Percentiles rank a stretch among this genome's conserved stretches.
Evolutionary conservation across 2,329 filamentous ascomycete species (phyloP).

Genomic region (Trichothecium roseum): DNA sequence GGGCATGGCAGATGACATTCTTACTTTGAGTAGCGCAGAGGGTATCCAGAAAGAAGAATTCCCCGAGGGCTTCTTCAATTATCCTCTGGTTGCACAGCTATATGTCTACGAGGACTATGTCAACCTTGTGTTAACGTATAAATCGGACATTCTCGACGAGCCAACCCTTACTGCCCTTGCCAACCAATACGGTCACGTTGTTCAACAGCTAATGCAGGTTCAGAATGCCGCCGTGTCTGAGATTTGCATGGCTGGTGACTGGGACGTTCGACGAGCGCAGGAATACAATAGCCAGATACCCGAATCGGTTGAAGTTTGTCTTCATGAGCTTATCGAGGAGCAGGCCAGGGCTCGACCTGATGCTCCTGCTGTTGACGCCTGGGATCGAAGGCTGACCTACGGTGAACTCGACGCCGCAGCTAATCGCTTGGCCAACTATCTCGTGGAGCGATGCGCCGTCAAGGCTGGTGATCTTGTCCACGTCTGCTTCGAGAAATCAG

Average conservation of each 20-base stretch:
- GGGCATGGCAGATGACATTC: background rate
- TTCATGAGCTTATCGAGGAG: background rate
- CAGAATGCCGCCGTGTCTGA: background rate
- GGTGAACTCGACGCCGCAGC: background rate
- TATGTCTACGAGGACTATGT: background rate
- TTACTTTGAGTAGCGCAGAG: background rate
- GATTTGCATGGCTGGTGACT: background rate
- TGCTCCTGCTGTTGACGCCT: background rate
- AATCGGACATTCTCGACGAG: conserved; percentile 1
- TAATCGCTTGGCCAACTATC: background rate
- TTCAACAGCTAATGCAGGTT: background rate
- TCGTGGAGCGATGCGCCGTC: background rate
- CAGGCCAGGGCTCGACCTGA: background rate
- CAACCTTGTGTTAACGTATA: background rate
- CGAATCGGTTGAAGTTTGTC: background rate
- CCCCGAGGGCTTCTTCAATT: conserved; percentile 2
- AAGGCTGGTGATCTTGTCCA: background rate
- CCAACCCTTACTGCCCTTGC: background rate
- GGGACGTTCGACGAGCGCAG: background rate
- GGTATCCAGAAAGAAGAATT: background rate
- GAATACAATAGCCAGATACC: background rate
- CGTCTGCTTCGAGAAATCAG: conserved; percentile 6
- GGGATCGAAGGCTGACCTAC: background rate
- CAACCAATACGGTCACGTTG: conserved; percentile 1
- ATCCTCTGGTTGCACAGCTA: conserved; percentile 2